A percentile compares a stretch with the other conserved stretches of the same genome.
Conservation (phyloP, 176 grass and related monocot species). For the Carex scoparia region DNA sequence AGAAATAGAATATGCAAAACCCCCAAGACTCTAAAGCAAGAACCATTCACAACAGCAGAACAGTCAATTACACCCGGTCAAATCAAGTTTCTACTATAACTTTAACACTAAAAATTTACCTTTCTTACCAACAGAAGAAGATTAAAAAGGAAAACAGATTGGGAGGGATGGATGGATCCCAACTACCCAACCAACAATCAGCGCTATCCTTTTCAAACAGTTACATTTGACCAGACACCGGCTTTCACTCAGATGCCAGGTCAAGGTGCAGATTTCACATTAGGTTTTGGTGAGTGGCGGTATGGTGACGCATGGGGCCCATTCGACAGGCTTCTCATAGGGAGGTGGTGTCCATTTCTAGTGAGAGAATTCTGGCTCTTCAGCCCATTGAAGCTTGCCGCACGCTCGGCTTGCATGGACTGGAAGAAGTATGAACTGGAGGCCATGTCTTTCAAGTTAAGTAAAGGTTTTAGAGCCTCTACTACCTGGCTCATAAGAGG, state of each 20-base stretch:
- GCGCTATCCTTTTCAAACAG: constrained; percentile 18
- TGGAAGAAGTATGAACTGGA: constrained; percentile 76
- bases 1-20: background rate
- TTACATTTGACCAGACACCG: constrained; percentile 2
- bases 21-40: constrained; percentile 9
- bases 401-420: constrained; percentile 70
- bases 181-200: constrained; percentile 18
- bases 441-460: constrained; percentile 90
- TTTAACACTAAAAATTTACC: constrained; percentile 35
- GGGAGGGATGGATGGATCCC: background rate
- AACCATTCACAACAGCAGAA: constrained; percentile 18
- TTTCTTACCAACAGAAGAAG: constrained; percentile 15
- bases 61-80: constrained; percentile 13
- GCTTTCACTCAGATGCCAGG: background rate
- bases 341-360: constrained; percentile 51
- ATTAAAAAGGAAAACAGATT: background rate
- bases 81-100: constrained; percentile 28
- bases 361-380: constrained; percentile 56
- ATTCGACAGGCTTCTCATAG: constrained; percentile 76
- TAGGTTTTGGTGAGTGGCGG: constrained; percentile 67
- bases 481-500: constrained; percentile 97
- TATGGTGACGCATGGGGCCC: constrained; percentile 75
- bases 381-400: constrained; percentile 47
- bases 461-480: constrained; percentile 78
- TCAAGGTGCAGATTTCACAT: constrained; percentile 40